phyloP scores from a whole-genome alignment of 2,329 filamentous ascomycete genomes.

The Phaeosphaeriaceae sp. region DNA sequence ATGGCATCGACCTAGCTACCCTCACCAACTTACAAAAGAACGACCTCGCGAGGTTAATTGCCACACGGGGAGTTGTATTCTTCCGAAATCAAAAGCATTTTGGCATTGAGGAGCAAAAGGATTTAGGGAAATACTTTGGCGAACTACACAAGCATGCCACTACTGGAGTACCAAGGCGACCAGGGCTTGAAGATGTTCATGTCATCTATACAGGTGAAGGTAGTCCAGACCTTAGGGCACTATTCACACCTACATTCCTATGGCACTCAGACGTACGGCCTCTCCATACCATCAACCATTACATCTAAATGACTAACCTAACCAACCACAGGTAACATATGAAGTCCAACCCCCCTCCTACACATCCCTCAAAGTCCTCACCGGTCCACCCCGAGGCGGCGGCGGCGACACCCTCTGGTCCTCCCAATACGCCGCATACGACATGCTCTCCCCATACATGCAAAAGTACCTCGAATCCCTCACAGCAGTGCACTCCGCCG shows the following conservation, averaged over 20 bases:
- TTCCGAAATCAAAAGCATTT: conserved; percentile 63
- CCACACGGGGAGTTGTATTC: conserved; percentile 63
- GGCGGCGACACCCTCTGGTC: conserved; percentile 66
- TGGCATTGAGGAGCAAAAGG: conserved; percentile 59
- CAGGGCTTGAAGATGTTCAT: conserved; percentile 62
- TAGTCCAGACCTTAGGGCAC: conserved; percentile 59
- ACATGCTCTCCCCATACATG: conserved; percentile 61
- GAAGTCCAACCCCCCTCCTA: conserved; percentile 65
- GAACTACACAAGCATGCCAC: conserved; percentile 63
- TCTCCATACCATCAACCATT: too few relatives aligned
- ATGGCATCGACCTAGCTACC: conserved; percentile 58
- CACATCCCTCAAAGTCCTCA: conserved; percentile 61
- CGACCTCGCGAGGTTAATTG: conserved; percentile 60
- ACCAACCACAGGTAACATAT: conserved; percentile 57
- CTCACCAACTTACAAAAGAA: conserved; percentile 61
- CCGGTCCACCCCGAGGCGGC: conserved; percentile 60
- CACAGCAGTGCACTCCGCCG: conserved; percentile 62
- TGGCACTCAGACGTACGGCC: conserved; percentile 62
- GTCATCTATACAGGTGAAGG: conserved; percentile 62
- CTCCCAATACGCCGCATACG: conserved; percentile 65
- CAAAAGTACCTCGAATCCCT: conserved; percentile 65
- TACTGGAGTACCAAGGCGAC: conserved; percentile 57
- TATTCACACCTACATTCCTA: conserved; percentile 62
- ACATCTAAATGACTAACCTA: too few relatives aligned
- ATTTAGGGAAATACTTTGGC: conserved; percentile 61